These are phyloP conservation scores for Eucalyptus marginata DNA, from an alignment of 345 rosid species.

Conservation along the genomic window DNA sequence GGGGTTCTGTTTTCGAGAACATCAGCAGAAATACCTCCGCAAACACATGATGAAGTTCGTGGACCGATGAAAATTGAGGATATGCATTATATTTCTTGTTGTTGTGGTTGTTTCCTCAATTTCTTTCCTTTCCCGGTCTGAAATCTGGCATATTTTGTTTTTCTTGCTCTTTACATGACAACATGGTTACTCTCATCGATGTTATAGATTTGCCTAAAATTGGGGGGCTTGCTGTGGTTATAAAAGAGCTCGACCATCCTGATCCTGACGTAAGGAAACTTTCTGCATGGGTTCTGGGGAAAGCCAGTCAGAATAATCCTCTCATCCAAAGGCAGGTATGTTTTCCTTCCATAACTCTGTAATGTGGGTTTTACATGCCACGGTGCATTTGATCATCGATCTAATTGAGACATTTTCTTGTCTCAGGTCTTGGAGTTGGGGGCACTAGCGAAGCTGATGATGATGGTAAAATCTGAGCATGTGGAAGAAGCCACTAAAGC, in stretches of 20 bases:
- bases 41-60: not conserved
- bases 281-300: slow-evolving; percentile 96
- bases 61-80: not conserved
- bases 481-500: slow-evolving; percentile 86
- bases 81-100: not conserved
- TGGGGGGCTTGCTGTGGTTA: slow-evolving; percentile 55
- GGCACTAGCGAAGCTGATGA: slow-evolving; percentile 44
- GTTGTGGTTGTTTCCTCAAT: not conserved
- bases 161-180: not conserved
- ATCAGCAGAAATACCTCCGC: not conserved
- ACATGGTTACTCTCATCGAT: not conserved
- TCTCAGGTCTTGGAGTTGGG: slow-evolving; percentile 72
- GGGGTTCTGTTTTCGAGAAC: not conserved
- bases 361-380: not conserved
- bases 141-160: not conserved
- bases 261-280: slow-evolving; percentile 56
- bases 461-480: slow-evolving; percentile 55
- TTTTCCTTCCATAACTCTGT: not conserved
- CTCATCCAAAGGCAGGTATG: slow-evolving; percentile 70
- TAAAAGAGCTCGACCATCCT: slow-evolving; percentile 51
- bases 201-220: slow-evolving; percentile 66
- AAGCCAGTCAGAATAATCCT: slow-evolving; percentile 85
- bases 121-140: not conserved
- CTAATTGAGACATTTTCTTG: not conserved
- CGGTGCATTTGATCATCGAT: not conserved